These are phyloP conservation scores for Dioscorea dumetorum DNA, from an alignment of 106 monocot genomes.

Conservation along the genomic window DNA sequence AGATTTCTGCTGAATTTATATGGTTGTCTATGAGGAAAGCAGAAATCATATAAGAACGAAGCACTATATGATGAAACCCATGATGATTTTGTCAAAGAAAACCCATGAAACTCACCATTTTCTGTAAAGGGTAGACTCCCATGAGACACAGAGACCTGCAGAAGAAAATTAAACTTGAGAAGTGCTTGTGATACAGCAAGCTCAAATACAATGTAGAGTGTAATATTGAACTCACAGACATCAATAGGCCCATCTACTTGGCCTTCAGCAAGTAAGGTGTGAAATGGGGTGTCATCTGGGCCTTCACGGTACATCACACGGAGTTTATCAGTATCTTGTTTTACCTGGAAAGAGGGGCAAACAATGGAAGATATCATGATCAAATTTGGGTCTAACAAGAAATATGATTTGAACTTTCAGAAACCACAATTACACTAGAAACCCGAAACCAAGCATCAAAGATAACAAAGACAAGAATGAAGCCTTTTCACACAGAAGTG, in stretches of 20 bases:
- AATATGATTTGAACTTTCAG: not conserved
- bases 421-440: not conserved
- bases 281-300: slow-evolving; percentile 75
- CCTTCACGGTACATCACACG: slow-evolving; percentile 95
- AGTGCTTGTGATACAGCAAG: not conserved
- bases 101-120: slow-evolving; percentile 60
- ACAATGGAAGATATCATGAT: not conserved
- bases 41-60: too few relatives aligned
- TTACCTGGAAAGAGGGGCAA: slow-evolving; percentile 34
- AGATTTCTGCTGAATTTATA: too few relatives aligned
- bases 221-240: slow-evolving; percentile 59
- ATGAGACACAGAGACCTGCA: slow-evolving; percentile 86
- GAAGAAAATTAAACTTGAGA: slow-evolving; percentile 3
- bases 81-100: too few relatives aligned
- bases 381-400: too few relatives aligned
- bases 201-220: not conserved
- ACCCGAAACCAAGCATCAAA: not conserved
- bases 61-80: too few relatives aligned
- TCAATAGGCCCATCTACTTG: slow-evolving; percentile 88
- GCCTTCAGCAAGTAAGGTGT: slow-evolving; percentile 85
- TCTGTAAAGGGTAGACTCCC: slow-evolving; percentile 73
- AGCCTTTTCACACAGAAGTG: not conserved
- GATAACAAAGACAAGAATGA: not conserved
- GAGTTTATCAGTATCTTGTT: slow-evolving; percentile 82
- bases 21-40: too few relatives aligned